Base-by-base conservation (phyloP, 768 basidiomycete species). In the Flagelloscypha sp. region DNA sequence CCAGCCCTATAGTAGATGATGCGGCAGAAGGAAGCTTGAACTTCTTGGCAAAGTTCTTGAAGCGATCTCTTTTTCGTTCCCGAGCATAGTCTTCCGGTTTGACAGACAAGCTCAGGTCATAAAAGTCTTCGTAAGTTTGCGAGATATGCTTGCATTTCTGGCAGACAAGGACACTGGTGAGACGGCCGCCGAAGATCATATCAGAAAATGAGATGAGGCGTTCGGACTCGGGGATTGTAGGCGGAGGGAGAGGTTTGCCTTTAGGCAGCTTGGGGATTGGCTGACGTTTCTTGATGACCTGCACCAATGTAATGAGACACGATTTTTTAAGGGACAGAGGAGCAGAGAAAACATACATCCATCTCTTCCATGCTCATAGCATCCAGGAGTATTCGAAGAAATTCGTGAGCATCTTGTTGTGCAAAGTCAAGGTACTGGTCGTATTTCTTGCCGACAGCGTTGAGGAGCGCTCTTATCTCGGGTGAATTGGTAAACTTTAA, bases 371-470 rank as follows among this genome's bases (percentile, higher is more conserved):
- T 93, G 35, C 87, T 75, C 70, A 93, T 84, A 13, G 80, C 84
- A 54, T 95, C 93, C 24, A 95, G 64, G 40, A 97, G 65, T 44
- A 92, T 90, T 22, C 87, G 71, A 17, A 97, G 59, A 43, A 94
- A 82, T 61, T 98, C 93, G 54, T 95, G 93, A 16, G 92, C 88
- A 51, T 98, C 93, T 56, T 95, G 93, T 56, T 98, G 93, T 6
- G 84, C 78, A 55, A 92, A 93, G 50, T 93, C 92, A 29, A 86
- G 75, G 49, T 95, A 98, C 49, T 98, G 92, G 45, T 90, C 88
- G 53, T 93, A 85, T 58, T 94, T 95, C 46, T 67, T 65, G 3
- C 89, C 84, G 11, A 95, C 62, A 8, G 73, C 68, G 19, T 65
- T 53, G 12, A 94, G 59, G 25, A 94, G 50, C 6, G 69, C 66